These are phyloP conservation scores for Nidula microcarpa DNA, from an alignment of 768 basidiomycete species.

Conservation along the genomic window DNA sequence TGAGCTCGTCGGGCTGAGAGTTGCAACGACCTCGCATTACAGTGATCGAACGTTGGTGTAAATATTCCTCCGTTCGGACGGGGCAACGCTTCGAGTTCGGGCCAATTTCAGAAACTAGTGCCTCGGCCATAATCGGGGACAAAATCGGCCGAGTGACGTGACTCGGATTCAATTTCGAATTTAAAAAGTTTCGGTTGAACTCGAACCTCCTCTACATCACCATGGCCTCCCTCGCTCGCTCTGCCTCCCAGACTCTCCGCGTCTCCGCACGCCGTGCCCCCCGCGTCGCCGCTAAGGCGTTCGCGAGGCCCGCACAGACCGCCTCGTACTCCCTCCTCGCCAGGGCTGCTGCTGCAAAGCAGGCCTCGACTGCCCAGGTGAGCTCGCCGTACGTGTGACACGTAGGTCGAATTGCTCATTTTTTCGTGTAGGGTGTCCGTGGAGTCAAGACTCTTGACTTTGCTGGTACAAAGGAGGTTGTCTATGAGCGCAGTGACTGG, in stretches of 20 bases:
- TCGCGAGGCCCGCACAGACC: conserved; percentile 40
- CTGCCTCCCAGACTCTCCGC: conserved; percentile 60
- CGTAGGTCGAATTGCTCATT: background rate
- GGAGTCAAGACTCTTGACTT: conserved; percentile 96
- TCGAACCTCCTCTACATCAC: too few relatives aligned
- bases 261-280: conserved; percentile 65
- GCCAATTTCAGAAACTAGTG: too few relatives aligned
- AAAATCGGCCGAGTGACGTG: too few relatives aligned
- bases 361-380: conserved; percentile 27
- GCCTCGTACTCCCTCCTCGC: conserved; percentile 72
- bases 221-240: conserved; percentile 69
- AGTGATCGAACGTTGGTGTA: too few relatives aligned
- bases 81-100: too few relatives aligned
- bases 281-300: conserved; percentile 36
- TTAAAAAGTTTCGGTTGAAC: too few relatives aligned
- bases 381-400: conserved; percentile 7
- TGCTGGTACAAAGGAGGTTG: conserved; percentile 88
- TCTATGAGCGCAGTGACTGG: conserved; percentile 98
- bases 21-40: too few relatives aligned
- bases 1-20: too few relatives aligned
- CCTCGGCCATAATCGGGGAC: too few relatives aligned
- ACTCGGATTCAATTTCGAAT: too few relatives aligned
- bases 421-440: conserved; percentile 47
- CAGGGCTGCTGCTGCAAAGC: conserved; percentile 40
- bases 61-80: too few relatives aligned